A percentile compares a stretch with the other conserved stretches of the same genome.
Conservation (phyloP, 352 stramenopile species). For the Phytopythium montanum region DNA sequence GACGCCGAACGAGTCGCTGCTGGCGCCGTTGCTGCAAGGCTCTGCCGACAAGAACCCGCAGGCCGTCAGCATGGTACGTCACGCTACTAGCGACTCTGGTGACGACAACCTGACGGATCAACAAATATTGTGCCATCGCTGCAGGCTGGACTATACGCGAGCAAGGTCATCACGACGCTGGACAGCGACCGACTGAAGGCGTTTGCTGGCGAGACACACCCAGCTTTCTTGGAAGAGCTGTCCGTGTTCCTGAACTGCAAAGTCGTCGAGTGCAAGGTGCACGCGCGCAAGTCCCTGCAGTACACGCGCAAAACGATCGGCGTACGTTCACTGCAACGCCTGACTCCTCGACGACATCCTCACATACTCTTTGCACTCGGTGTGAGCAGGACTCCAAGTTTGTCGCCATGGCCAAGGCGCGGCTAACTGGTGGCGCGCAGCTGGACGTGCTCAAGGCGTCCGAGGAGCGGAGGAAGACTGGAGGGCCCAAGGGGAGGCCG, state of each 20-base stretch:
- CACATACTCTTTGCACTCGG: not conserved
- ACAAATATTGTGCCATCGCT: not conserved
- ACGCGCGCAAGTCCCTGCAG: constrained; percentile 47
- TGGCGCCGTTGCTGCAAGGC: constrained; percentile 24
- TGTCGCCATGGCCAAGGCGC: constrained; percentile 46
- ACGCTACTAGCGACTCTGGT: not conserved
- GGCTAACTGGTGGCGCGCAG: constrained; percentile 45
- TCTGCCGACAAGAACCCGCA: constrained; percentile 45
- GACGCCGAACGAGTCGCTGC: constrained; percentile 23
- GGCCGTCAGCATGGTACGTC: constrained; percentile 43
- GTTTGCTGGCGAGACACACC: constrained; percentile 39
- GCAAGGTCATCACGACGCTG: constrained; percentile 51
- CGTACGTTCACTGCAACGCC: constrained; percentile 20
- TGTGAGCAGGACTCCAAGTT: constrained; percentile 47
- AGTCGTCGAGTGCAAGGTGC: constrained; percentile 65
- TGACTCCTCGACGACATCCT: not conserved
- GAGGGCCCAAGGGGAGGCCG: constrained; percentile 13
- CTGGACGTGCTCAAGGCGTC: constrained; percentile 66
- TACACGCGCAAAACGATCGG: constrained; percentile 41
- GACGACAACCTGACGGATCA: not conserved
- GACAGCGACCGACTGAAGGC: constrained; percentile 28
- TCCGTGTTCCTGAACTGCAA: constrained; percentile 59
- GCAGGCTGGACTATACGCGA: constrained; percentile 42
- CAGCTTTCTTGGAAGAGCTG: constrained; percentile 52
- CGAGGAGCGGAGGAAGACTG: constrained; percentile 32